Percentiles rank a stretch among this genome's conserved stretches.
phyloP scores from a whole-genome alignment of 495 filamentous ascomycete species.

The Penicillium parvum region DNA sequence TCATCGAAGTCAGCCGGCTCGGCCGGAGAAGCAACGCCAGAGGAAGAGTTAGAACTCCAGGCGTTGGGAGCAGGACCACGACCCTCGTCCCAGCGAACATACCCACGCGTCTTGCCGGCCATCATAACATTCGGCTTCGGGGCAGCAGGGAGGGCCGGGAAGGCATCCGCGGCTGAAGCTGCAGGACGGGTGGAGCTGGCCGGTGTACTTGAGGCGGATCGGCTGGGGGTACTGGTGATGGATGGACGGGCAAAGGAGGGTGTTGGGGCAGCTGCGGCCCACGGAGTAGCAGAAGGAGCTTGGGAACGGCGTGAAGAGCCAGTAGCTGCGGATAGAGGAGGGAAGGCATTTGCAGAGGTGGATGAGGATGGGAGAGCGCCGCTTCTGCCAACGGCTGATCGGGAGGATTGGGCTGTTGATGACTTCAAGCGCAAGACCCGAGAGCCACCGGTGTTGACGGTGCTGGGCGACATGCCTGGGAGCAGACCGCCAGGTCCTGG shows the following conservation, averaged over 20 bases:
- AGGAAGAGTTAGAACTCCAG: constrained; percentile 38
- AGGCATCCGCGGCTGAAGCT: constrained; percentile 42
- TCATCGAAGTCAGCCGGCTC: constrained; percentile 25
- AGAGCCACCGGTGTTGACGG: constrained; percentile 39
- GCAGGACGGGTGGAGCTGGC: constrained; percentile 14
- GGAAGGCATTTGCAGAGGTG: constrained; percentile 37
- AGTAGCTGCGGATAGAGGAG: constrained; percentile 42
- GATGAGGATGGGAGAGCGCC: constrained; percentile 33
- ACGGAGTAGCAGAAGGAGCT: constrained; percentile 43
- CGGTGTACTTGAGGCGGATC: constrained; percentile 19
- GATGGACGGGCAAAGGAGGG: constrained; percentile 27
- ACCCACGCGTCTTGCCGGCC: constrained; percentile 70
- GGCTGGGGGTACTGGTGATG: constrained; percentile 25
- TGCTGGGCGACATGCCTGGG: constrained; percentile 43
- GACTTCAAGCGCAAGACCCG: constrained; percentile 71
- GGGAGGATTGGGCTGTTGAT: constrained; percentile 68
- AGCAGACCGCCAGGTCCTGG: constrained; percentile 63
- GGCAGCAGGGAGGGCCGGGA: constrained; percentile 77
- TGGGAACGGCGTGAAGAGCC: constrained; percentile 26
- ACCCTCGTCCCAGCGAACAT: constrained; percentile 63
- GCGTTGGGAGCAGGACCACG: constrained; percentile 34
- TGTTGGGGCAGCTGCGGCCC: constrained; percentile 37
- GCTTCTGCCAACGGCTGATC: constrained; percentile 52
- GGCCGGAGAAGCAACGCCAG: constrained; percentile 23
- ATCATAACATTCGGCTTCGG: constrained; percentile 74